phyloP scores from a whole-genome alignment of 164 flowering plant genomes.

The Macadamia tetraphylla region DNA sequence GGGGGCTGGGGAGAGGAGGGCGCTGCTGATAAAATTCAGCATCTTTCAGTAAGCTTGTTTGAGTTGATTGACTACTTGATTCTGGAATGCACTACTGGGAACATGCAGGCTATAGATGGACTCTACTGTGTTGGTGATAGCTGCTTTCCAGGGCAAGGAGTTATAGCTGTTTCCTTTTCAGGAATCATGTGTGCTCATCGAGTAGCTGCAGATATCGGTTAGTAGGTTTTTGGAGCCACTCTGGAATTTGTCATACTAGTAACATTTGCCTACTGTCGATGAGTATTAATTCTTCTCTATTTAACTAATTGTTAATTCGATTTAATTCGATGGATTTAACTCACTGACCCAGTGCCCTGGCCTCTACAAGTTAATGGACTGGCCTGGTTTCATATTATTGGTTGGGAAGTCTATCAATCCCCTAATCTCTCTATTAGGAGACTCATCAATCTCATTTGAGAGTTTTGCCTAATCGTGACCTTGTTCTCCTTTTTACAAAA shows the following conservation, averaged over 20 bases:
- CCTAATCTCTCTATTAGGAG: too few species aligned
- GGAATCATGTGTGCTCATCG: constrained; percentile 99
- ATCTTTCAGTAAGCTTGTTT: constrained; percentile 1
- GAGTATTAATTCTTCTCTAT: too few species aligned
- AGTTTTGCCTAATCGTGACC: too few species aligned
- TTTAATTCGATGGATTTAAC: too few species aligned
- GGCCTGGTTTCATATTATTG: too few species aligned
- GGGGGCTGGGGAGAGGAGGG: neutral
- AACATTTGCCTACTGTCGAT: too few species aligned
- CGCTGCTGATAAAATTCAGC: neutral
- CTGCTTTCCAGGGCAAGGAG: constrained; percentile 99
- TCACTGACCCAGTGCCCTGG: too few species aligned
- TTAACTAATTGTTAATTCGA: too few species aligned
- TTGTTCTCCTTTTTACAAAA: too few species aligned
- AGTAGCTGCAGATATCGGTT: constrained; percentile 98
- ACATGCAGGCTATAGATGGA: constrained; percentile 69
- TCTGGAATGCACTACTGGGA: constrained; percentile 9
- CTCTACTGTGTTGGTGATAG: constrained; percentile 98
- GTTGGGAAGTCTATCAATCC: too few species aligned
- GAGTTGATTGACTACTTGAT: neutral
- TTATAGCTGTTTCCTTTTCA: constrained; percentile 94
- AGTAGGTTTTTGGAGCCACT: constrained; percentile 7
- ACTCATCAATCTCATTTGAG: too few species aligned
- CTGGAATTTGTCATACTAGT: neutral
- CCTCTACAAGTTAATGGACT: too few species aligned